phyloP scores from a whole-genome alignment of 768 basidiomycete species.

The Candolleomyces aberdarensis region DNA sequence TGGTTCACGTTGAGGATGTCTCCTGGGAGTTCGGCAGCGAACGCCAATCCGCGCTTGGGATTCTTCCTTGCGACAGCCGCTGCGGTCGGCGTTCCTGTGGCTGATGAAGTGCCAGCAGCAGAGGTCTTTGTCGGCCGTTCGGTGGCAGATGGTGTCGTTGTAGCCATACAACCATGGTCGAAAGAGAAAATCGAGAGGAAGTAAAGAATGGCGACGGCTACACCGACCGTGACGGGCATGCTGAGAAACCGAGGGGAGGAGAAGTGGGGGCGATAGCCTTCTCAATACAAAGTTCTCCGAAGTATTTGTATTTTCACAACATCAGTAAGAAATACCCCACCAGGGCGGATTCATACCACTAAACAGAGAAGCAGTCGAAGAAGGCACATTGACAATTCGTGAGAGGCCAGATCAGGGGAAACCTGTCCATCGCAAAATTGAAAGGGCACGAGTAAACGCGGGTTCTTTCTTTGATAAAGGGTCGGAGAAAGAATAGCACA shows the following conservation, averaged over 20 bases:
- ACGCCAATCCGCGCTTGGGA: conserved; percentile 45
- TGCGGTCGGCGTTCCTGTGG: conserved; percentile 13
- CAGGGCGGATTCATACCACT: neutral
- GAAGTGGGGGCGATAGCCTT: neutral
- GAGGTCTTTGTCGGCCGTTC: neutral
- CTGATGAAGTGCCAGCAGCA: neutral
- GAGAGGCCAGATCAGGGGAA: conserved; percentile 30
- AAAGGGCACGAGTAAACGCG: conserved; percentile 13
- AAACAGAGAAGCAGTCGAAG: conserved; percentile 13
- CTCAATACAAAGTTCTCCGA: neutral
- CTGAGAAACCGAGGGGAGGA: neutral
- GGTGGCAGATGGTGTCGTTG: neutral
- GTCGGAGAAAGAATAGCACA: neutral
- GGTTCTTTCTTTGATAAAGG: neutral
- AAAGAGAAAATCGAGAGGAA: neutral
- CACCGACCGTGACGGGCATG: conserved; percentile 2
- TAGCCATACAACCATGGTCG: neutral
- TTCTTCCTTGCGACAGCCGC: conserved; percentile 29
- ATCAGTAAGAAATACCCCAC: neutral
- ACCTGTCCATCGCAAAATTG: conserved; percentile 30
- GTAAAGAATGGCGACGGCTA: neutral
- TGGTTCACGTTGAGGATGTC: conserved; percentile 46
- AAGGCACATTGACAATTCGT: conserved; percentile 27
- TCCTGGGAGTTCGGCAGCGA: conserved; percentile 35
- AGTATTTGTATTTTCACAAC: neutral